phyloP scores from a whole-genome alignment of 2,329 filamentous ascomycete genomes.

The Leptographium wingfieldii region DNA sequence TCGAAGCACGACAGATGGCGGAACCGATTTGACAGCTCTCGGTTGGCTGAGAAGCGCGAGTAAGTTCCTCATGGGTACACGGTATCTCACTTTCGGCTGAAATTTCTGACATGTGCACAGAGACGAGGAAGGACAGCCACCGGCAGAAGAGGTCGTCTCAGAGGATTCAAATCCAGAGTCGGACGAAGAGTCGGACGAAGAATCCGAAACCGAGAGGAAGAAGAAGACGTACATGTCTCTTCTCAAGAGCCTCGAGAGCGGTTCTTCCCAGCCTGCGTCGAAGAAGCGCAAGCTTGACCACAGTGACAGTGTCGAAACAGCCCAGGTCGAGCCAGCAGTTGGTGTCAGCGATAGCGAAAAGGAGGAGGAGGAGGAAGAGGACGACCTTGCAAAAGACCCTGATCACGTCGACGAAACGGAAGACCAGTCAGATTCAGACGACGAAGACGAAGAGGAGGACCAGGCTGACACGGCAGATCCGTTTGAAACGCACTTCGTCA shows the following conservation, averaged over 20 bases:
- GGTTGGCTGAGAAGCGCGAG: slow-evolving; percentile 33
- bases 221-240: slow-evolving; percentile 40
- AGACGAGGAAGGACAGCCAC: slow-evolving; percentile 26
- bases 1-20: slow-evolving; percentile 15
- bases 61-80: slow-evolving; percentile 16
- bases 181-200: not conserved
- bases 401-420: slow-evolving; percentile 13
- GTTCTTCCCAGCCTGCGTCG: slow-evolving; percentile 26
- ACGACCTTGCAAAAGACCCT: slow-evolving; percentile 15
- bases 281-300: slow-evolving; percentile 47
- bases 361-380: slow-evolving; percentile 6
- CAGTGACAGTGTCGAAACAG: slow-evolving; percentile 10
- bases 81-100: not conserved
- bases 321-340: not conserved
- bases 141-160: slow-evolving; percentile 31
- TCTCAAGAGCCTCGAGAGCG: slow-evolving; percentile 42
- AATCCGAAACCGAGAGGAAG: slow-evolving; percentile 2
- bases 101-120: slow-evolving; percentile 20
- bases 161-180: slow-evolving; percentile 17
- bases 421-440: slow-evolving; percentile 21
- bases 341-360: not conserved
- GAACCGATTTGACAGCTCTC: slow-evolving; percentile 31
- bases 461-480: slow-evolving; percentile 48
- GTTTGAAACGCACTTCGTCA: slow-evolving; percentile 70
- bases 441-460: slow-evolving; percentile 25